Base-by-base conservation (phyloP, 768 basidiomycete genomes). In the Boletus barrowsii region DNA sequence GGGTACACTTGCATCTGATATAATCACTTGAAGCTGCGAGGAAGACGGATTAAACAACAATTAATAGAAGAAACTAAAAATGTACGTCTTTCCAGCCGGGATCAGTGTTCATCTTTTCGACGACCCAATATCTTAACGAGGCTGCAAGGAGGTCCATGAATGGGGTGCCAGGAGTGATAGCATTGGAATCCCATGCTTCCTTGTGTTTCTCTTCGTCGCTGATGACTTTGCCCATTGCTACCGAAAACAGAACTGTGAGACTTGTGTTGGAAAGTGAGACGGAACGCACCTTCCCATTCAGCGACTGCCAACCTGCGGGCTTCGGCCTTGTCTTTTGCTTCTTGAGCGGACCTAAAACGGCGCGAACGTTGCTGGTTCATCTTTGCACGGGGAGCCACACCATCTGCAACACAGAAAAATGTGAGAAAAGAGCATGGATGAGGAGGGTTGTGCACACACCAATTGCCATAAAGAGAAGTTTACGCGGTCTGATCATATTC, bases 341-440 rank as follows among this genome's bases (percentile, higher is more conserved):
- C 97, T 68, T 96, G 93, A 3, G 93, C 86, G 20, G 94, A 83
- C 56, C 97, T 83, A 75, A 99, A 99, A 51, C 97, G 93, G 61
- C 97, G 82, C 15, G 94, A 93, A 10, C 97, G 92, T 70, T 99
- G 97, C 67, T 99, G 97, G 68, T 99, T 99, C 97, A 99, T 99
- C 76, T 99, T 99, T 39, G 97, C 97, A 64, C 96, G 86, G 32
- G 96, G 96, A 10, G 96, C 96, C 20, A 98, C 96, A 55, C 96
- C 96, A 65, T 98, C 95, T 96, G 52, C 40, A 41, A 47, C 26
- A 36, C n/a, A 47, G 29, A 22, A 32, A 33, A 45, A 46, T 37
- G 33, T 59, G 43, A 51, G 54, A 13, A n/a, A 54, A 17, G 8
- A 15, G n/a, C 32, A 13, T 39, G 24, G 26, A 22, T 35, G 48